Conservation (phyloP, 495 filamentous ascomycete genomes). For the Tuber magnatum region DNA sequence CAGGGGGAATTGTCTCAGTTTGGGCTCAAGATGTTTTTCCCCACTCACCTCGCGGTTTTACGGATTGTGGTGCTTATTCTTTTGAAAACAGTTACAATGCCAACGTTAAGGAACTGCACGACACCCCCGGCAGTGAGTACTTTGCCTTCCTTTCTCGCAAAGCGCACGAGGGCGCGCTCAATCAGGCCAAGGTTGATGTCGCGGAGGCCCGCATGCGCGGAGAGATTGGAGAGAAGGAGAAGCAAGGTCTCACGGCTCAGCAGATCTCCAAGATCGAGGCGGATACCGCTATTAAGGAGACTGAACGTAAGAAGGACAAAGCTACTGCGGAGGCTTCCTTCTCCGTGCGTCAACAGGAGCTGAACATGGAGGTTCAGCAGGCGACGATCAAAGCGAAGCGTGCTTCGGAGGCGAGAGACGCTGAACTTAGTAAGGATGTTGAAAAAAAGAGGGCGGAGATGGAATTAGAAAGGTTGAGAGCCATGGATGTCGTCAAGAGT, state of each 20-base stretch:
- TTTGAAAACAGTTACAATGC: constrained; percentile 56
- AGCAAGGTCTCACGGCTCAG: constrained; percentile 67
- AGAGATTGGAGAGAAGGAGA: constrained; percentile 71
- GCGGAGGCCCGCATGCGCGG: constrained; percentile 70
- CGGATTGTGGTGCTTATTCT: not conserved
- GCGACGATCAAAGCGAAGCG: constrained; percentile 64
- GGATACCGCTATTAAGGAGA: constrained; percentile 72
- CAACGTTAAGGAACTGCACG: constrained; percentile 77
- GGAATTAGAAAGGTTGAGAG: constrained; percentile 69
- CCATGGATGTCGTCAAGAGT: constrained; percentile 67
- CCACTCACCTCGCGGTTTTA: not conserved
- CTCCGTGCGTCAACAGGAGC: constrained; percentile 59
- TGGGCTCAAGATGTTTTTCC: constrained; percentile 54
- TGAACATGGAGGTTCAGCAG: constrained; percentile 63
- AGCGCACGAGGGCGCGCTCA: constrained; percentile 73
- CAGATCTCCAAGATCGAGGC: constrained; percentile 77
- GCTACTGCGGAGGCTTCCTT: constrained; percentile 68
- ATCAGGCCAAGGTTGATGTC: constrained; percentile 71
- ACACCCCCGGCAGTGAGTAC: constrained; percentile 67
- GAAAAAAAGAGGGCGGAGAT: constrained; percentile 66
- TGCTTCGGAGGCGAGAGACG: constrained; percentile 62
- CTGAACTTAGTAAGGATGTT: constrained; percentile 67
- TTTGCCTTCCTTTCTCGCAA: constrained; percentile 71
- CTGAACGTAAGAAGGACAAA: constrained; percentile 71
- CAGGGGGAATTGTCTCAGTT: constrained; percentile 68